Evolutionary conservation across 1,139 yeast species (phyloP), one percentile per base, ranked within the genome.

Genomic region (Suhomyces panamericanus): DNA sequence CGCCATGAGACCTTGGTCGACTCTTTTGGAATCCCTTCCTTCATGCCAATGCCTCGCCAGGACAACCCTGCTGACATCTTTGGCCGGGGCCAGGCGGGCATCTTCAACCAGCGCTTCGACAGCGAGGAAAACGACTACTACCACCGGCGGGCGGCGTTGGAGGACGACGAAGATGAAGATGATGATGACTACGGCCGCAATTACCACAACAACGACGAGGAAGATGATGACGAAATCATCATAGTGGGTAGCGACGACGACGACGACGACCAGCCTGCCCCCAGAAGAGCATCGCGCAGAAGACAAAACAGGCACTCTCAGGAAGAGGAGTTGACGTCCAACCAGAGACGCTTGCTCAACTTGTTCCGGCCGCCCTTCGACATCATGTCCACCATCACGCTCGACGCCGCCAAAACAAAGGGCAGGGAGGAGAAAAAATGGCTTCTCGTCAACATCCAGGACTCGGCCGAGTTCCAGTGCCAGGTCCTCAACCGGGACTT

Each of bases 361-460:
- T 70, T 93, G 32, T 93, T 91, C 65, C 74, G 95, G 50, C 99
- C 99, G 0, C 99, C 99, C 0, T 93, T 89, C 67, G 98, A 93
- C 57, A 70, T 93, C 36, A 89, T 93, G 63, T 72, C 82, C 16
- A 80, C 78, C 50, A 55, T 82, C 12, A 81, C 78, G 49, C 66
- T 95, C 20, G 95, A 88, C 32, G 65, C 75, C 9, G 99, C 98
- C 3, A 86, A 83, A 56, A 55, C 61, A 2, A 70, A 75, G 50
- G 98, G 96, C 1, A 76, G 83, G 47, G 67, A 66, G 37, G 75
- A 73, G 44, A 71, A 79, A 48, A 88, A 85, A 64, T 91, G 98
- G 97, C 75, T 95, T 14, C 68, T 95, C 55, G 75, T 93, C 28
- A 95, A 93, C 60, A 80, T 95, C 39, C 99, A 95, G 63, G 95